phyloP scores from a whole-genome alignment of 257 asterid species.

The Craterostigma plantagineum region DNA sequence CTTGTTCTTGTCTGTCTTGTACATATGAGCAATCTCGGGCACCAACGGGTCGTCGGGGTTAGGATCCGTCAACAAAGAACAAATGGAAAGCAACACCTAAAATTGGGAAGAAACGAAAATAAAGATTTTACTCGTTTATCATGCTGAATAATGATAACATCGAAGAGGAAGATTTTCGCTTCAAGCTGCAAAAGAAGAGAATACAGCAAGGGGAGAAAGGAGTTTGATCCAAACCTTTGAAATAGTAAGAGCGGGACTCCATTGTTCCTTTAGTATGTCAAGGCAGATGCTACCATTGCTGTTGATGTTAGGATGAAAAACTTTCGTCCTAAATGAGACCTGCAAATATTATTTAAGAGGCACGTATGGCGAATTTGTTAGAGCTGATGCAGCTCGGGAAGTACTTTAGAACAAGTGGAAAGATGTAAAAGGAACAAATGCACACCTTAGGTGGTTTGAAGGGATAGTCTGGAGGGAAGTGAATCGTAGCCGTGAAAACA shows the following conservation, averaged over 20 bases:
- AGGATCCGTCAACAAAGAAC: conserved; percentile 32
- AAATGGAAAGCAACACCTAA: conserved; percentile 29
- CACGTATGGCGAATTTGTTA: not conserved
- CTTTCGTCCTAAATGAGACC: conserved; percentile 20
- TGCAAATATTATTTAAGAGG: not conserved
- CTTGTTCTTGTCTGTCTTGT: conserved; percentile 24
- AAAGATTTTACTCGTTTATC: no score
- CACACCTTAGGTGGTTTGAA: conserved; percentile 4
- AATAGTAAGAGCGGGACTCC: conserved; percentile 36
- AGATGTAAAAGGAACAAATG: not conserved
- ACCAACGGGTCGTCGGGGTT: conserved; percentile 33
- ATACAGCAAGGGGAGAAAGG: no score
- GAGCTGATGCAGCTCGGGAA: not conserved
- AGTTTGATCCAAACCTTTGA: conserved; percentile 16
- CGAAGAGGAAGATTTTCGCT: no score
- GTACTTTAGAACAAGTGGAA: not conserved
- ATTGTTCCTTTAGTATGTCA: conserved; percentile 30
- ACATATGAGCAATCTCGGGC: conserved; percentile 32
- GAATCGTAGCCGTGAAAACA: not conserved
- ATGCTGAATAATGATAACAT: no score
- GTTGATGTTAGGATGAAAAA: conserved; percentile 32
- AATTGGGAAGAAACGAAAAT: not conserved
- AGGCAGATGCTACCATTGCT: conserved; percentile 33
- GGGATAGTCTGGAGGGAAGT: conserved; percentile 2
- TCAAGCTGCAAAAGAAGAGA: not conserved